Evolutionary conservation across 495 filamentous ascomycete species (phyloP), one percentile per base, ranked within the genome.

Genomic region (Aspergillus funiculosus): DNA sequence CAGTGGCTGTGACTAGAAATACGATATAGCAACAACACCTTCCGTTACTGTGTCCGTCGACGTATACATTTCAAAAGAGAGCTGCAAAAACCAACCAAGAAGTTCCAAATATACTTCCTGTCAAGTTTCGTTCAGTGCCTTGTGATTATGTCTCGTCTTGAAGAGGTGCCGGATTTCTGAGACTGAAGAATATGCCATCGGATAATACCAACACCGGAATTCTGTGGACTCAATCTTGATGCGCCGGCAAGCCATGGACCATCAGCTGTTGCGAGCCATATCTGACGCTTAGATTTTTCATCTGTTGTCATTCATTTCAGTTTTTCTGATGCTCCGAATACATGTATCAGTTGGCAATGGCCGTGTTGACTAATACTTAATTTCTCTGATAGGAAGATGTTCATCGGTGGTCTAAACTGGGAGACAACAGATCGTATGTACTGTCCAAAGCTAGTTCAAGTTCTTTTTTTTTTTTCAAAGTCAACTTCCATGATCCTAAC

Each of bases 341-440:
- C n/a, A 15, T 42, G 9, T 10, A 14, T 15, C 11, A 32, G 20
- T 14, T 21, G 29, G 8, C 24, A 10, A 15, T 20, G 29, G 26
- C 22, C 13, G 19, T 4, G 8, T 42, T 46, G 40, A 42, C 58
- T 64, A 52, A 66, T 58, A 28, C 3, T 43, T 9, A 39, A 18
- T 27, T 9, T 18, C 37, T 51, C 11, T 41, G 57, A 42, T 64
- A 98, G 92, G 55, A 98, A 98, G 71, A 98, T 98, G 92, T 98
- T 98, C 56, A 98, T 98, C 71, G 92, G 92, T 56, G 92, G 92
- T 13, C 72, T 98, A 53, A 98, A 98, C 62, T 98, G 92, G 92
- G 92, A 98, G 66, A 98, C 92, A 20, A 96, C 92, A 37, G 92
- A 98, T 69, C 85, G 92, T 98, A 85, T 75, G 64, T 59, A 54